These are phyloP conservation scores for Candida ipomoeae DNA, from an alignment of 805 yeast species.

Conservation along the genomic window DNA sequence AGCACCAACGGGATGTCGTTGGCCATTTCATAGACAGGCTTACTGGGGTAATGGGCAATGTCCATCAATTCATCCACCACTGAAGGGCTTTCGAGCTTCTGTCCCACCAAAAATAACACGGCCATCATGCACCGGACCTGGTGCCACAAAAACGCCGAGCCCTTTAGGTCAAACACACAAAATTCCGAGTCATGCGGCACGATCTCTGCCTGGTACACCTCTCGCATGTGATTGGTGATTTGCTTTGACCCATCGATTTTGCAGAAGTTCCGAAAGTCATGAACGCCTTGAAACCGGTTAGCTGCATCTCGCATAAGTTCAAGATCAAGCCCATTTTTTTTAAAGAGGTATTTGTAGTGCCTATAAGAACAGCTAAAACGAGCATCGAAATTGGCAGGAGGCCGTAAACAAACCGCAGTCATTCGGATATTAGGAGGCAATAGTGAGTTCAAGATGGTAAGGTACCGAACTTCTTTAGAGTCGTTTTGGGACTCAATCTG, in stretches of 20 bases:
- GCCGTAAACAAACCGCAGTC: slow-evolving; percentile 78
- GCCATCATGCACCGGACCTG: slow-evolving; percentile 97
- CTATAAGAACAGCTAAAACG: slow-evolving; percentile 84
- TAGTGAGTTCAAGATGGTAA: slow-evolving; percentile 66
- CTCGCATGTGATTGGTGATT: slow-evolving; percentile 71
- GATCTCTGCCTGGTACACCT: slow-evolving; percentile 52
- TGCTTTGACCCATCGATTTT: slow-evolving; percentile 93
- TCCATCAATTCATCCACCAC: slow-evolving; percentile 60
- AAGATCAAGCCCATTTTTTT: slow-evolving; percentile 53
- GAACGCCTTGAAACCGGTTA: slow-evolving; percentile 56
- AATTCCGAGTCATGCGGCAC: slow-evolving; percentile 38
- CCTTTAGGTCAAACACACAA: slow-evolving; percentile 72
- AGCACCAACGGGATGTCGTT: slow-evolving; percentile 82
- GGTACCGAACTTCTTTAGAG: slow-evolving; percentile 66
- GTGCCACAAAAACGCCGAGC: slow-evolving; percentile 94
- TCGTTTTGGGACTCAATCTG: slow-evolving; percentile 58
- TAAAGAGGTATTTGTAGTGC: slow-evolving; percentile 81
- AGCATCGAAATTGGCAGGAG: slow-evolving; percentile 83
- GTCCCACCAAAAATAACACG: slow-evolving; percentile 74
- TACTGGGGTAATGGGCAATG: slow-evolving; percentile 50
- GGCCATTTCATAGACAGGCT: slow-evolving; percentile 86
- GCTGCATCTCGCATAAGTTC: slow-evolving; percentile 70
- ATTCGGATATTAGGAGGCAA: slow-evolving; percentile 79
- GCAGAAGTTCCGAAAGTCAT: slow-evolving; percentile 93
- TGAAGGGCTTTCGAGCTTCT: slow-evolving; percentile 58